Evolutionary conservation across 2,329 filamentous ascomycete genomes (phyloP).

Genomic region (Plectosphaerella cucumerina): DNA sequence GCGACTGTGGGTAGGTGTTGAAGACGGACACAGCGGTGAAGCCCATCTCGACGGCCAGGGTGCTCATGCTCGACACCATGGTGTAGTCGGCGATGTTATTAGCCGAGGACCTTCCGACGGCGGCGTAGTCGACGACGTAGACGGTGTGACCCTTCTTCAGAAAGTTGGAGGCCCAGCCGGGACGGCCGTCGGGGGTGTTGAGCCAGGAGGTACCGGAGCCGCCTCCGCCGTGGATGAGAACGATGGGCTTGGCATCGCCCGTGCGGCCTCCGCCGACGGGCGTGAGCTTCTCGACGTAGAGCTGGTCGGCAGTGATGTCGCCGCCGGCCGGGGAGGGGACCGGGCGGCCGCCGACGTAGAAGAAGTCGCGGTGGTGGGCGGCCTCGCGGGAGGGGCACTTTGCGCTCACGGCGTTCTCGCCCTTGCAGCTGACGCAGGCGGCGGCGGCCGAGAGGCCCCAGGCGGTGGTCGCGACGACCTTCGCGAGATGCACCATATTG

Average conservation of each 20-base stretch:
- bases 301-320: slow-evolving; percentile 17
- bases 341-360: slow-evolving; percentile 23
- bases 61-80: slow-evolving; percentile 11
- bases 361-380: slow-evolving; percentile 9
- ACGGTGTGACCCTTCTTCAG: slow-evolving; percentile 34
- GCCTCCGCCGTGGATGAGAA: slow-evolving; percentile 10
- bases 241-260: slow-evolving; percentile 4
- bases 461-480: background rate
- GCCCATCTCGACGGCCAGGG: slow-evolving; percentile 20
- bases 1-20: slow-evolving; percentile 19
- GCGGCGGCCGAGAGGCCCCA: background rate
- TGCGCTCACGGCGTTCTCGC: slow-evolving; percentile 9
- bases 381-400: slow-evolving; percentile 6
- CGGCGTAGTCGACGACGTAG: slow-evolving; percentile 38
- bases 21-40: slow-evolving; percentile 23
- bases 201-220: slow-evolving; percentile 22
- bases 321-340: slow-evolving; percentile 15
- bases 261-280: background rate
- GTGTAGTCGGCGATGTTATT: slow-evolving; percentile 16
- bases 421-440: slow-evolving; percentile 5
- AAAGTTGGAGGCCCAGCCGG: slow-evolving; percentile 43
- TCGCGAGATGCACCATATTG: no score
- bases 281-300: slow-evolving; percentile 28
- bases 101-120: slow-evolving; percentile 30
- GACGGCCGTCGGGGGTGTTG: slow-evolving; percentile 40